Percentiles rank a stretch among this genome's conserved stretches.
Conservation (phyloP, 768 basidiomycete genomes). For the Melanogaster broomeanus region DNA sequence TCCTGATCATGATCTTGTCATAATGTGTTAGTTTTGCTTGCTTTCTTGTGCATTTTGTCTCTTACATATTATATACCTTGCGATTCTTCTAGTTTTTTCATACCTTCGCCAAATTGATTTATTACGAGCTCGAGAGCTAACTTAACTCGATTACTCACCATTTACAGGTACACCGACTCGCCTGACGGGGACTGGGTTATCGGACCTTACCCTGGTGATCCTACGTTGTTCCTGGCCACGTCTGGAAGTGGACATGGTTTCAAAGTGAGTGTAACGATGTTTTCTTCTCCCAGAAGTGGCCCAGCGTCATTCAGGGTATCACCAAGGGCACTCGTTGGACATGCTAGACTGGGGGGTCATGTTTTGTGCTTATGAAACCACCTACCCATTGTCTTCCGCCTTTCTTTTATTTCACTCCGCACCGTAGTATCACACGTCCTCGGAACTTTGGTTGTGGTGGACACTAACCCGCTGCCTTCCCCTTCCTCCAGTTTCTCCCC, state of each 20-base stretch:
- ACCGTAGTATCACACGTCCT: too few species aligned
- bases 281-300: not conserved
- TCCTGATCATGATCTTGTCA: too few species aligned
- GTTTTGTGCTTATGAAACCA: too few species aligned
- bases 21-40: too few species aligned
- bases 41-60: not conserved
- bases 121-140: too few species aligned
- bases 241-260: slow-evolving; percentile 88
- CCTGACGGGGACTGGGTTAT: slow-evolving; percentile 89
- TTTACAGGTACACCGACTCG: slow-evolving; percentile 83
- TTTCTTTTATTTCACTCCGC: too few species aligned
- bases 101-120: not conserved
- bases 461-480: not conserved
- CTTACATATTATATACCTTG: not conserved
- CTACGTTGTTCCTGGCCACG: slow-evolving; percentile 76
- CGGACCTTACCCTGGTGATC: slow-evolving; percentile 62
- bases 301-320: not conserved
- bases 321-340: not conserved
- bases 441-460: not conserved
- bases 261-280: slow-evolving; percentile 51
- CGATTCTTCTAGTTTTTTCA: slow-evolving; percentile 1
- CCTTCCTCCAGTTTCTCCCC: slow-evolving; percentile 72
- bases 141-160: not conserved
- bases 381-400: slow-evolving; percentile 3
- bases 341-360: too few species aligned